phyloP scores from a whole-genome alignment of 768 basidiomycete genomes.

The Tricholoma furcatifolium region DNA sequence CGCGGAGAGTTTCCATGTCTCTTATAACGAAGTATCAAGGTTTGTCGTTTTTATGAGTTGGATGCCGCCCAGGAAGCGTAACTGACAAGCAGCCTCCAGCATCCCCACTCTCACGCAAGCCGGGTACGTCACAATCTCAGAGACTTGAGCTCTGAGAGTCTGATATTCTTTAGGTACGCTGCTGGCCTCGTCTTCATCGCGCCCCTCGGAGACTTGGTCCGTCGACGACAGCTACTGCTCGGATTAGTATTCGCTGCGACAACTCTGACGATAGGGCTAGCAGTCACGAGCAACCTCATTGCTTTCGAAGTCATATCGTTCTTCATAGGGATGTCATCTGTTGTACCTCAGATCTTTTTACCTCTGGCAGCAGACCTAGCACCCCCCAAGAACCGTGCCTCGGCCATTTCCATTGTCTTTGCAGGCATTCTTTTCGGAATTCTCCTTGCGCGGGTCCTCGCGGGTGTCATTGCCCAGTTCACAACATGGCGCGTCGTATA shows the following conservation, averaged over 20 bases:
- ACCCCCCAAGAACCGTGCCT: conserved; percentile 68
- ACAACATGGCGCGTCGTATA: conserved; percentile 76
- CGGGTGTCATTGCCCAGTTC: conserved; percentile 75
- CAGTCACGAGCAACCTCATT: conserved; percentile 54
- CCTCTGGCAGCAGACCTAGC: conserved; percentile 81
- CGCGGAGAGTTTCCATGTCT: conserved; percentile 34
- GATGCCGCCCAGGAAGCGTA: too few relatives aligned
- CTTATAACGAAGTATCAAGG: conserved; percentile 40
- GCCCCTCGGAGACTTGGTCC: conserved; percentile 81
- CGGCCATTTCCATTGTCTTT: conserved; percentile 73
- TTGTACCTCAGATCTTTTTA: conserved; percentile 77
- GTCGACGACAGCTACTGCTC: conserved; percentile 74
- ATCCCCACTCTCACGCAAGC: conserved; percentile 69
- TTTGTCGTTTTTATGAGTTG: too few relatives aligned
- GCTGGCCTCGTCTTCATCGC: conserved; percentile 72
- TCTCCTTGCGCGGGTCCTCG: conserved; percentile 70
- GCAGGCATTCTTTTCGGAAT: conserved; percentile 72
- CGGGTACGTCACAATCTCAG: too few relatives aligned
- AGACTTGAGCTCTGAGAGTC: too few relatives aligned
- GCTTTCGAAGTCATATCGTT: conserved; percentile 72
- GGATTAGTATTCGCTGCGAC: conserved; percentile 56
- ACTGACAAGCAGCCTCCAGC: too few relatives aligned
- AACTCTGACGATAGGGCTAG: conserved; percentile 67
- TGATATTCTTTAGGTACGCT: conserved; percentile 51
- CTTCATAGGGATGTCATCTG: conserved; percentile 65